Evolutionary conservation across 192 early-diverging fungal genomes (phyloP).

Genomic region (Rhizophagus clarus): DNA sequence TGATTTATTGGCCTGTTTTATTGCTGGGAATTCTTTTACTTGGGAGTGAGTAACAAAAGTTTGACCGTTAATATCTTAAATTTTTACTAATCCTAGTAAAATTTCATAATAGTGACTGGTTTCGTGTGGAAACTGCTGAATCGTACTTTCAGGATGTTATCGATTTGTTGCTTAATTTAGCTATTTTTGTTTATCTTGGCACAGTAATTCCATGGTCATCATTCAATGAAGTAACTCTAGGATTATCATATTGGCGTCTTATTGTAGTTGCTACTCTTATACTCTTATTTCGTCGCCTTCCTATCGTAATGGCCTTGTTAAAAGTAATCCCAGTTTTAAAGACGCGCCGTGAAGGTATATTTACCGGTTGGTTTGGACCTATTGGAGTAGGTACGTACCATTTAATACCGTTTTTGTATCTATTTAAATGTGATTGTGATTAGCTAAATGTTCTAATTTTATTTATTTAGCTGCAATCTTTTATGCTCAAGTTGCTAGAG

Average conservation of each 20-base stretch:
- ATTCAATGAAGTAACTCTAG: slow-evolving; percentile 54
- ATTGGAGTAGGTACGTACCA: slow-evolving; percentile 53
- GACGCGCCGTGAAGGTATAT: slow-evolving; percentile 68
- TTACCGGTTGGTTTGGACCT: slow-evolving; percentile 91
- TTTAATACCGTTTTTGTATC: neutral
- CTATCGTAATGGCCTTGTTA: slow-evolving; percentile 61
- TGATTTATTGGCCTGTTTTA: slow-evolving; percentile 67
- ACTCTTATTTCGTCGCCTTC: slow-evolving; percentile 71
- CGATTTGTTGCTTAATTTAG: slow-evolving; percentile 79
- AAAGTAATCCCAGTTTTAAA: slow-evolving; percentile 65
- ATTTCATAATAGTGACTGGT: slow-evolving; percentile 67
- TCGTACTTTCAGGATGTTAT: slow-evolving; percentile 83
- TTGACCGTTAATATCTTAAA: neutral
- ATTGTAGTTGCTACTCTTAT: slow-evolving; percentile 58
- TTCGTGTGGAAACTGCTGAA: slow-evolving; percentile 71
- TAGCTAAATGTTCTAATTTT: neutral
- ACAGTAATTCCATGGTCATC: slow-evolving; percentile 71
- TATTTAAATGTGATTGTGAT: neutral
- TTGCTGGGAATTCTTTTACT: slow-evolving; percentile 69
- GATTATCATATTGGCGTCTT: slow-evolving; percentile 64
- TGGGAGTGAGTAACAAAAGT: slow-evolving; percentile 61
- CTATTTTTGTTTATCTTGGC: slow-evolving; percentile 92
- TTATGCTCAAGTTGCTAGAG: slow-evolving; percentile 49
- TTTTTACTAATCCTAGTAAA: neutral
- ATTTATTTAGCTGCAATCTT: slow-evolving; percentile 54